A percentile compares a stretch with the other conserved stretches of the same genome.
These are phyloP conservation scores for Proteromonas lacertae DNA, from an alignment of 352 stramenopile species.

Conservation along the genomic window DNA sequence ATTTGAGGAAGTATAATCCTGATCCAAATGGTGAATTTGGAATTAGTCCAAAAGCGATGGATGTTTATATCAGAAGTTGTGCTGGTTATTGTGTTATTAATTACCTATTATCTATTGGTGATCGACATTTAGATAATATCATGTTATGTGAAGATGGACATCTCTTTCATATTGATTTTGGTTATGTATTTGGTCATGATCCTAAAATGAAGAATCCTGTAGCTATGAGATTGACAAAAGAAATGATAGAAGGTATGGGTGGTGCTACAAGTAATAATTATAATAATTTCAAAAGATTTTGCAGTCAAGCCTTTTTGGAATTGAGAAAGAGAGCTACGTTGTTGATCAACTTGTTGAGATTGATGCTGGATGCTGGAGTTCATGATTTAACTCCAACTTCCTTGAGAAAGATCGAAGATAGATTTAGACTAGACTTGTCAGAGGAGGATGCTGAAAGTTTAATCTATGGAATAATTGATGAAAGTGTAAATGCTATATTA, in stretches of 20 bases:
- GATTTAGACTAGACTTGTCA: slow-evolving; percentile 75
- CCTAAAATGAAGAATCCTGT: slow-evolving; percentile 91
- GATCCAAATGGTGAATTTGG: slow-evolving; percentile 32
- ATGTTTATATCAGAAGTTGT: slow-evolving; percentile 81
- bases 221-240: slow-evolving; percentile 79
- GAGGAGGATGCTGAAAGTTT: too few species aligned
- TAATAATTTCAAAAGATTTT: slow-evolving; percentile 55
- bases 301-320: slow-evolving; percentile 44
- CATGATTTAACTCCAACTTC: slow-evolving; percentile 37
- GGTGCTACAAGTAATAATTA: slow-evolving; percentile 51
- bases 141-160: slow-evolving; percentile 73
- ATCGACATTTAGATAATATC: slow-evolving; percentile 96
- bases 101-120: slow-evolving; percentile 91
- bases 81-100: slow-evolving; percentile 96
- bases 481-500: too few species aligned
- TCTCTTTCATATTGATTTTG: slow-evolving; percentile 96
- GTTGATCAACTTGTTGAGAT: slow-evolving; percentile 83
- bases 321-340: slow-evolving; percentile 83
- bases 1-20: background rate
- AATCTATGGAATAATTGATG: too few species aligned
- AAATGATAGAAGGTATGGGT: slow-evolving; percentile 36
- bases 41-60: slow-evolving; percentile 36
- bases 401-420: slow-evolving; percentile 49
- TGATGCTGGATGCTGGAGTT: slow-evolving; percentile 95
- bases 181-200: slow-evolving; percentile 57